phyloP scores from a whole-genome alignment of 1,139 yeast genomes.

The Lizanozyma gosingica region DNA sequence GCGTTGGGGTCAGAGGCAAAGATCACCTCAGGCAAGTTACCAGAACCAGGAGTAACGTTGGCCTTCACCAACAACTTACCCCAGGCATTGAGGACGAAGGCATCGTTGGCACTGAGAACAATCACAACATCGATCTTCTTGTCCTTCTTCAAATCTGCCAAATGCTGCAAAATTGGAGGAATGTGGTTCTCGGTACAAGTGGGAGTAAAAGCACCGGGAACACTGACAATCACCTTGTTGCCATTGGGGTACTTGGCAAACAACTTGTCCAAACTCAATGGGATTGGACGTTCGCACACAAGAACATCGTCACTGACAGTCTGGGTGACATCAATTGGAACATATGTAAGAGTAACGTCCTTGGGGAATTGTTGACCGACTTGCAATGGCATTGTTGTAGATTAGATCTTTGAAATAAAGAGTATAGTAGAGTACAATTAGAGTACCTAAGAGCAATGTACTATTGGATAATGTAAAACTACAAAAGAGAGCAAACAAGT shows the following conservation, averaged over 20 bases:
- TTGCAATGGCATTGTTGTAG: neutral
- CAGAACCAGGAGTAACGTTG: conserved; percentile 19
- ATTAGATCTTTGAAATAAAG: too few species aligned
- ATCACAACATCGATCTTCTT: conserved; percentile 69
- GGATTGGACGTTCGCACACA: conserved; percentile 24
- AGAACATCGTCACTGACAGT: neutral
- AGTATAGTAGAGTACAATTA: too few species aligned
- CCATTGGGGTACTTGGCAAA: conserved; percentile 20
- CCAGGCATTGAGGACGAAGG: conserved; percentile 79
- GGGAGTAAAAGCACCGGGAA: conserved; percentile 91
- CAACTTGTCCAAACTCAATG: conserved; percentile 40
- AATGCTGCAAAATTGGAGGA: conserved; percentile 57
- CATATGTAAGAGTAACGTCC: neutral
- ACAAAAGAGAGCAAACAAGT: too few species aligned
- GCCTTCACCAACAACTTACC: conserved; percentile 57
- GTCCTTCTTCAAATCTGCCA: conserved; percentile 39
- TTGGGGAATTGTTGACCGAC: neutral
- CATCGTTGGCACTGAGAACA: conserved; percentile 71
- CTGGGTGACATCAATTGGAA: neutral
- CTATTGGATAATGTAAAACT: too few species aligned
- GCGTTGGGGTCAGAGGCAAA: conserved; percentile 73
- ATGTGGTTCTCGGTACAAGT: conserved; percentile 77
- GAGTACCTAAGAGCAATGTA: too few species aligned
- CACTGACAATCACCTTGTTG: conserved; percentile 62
- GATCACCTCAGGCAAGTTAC: conserved; percentile 30